Evolutionary conservation across 2,329 filamentous ascomycete genomes (phyloP).

Genomic region (Apiospora aurea): DNA sequence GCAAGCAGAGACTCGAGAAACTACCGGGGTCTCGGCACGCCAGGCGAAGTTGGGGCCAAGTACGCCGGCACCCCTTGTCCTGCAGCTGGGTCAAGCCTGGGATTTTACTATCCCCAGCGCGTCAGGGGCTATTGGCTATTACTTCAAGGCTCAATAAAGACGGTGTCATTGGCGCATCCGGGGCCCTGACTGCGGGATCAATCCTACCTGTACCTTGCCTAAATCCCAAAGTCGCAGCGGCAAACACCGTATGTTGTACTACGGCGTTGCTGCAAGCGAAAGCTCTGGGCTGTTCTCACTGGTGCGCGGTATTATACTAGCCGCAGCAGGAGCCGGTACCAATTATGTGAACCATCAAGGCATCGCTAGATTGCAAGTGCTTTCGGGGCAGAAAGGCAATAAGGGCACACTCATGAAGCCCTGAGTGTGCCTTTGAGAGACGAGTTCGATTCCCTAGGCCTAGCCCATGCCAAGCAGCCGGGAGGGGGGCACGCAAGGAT

Average conservation of each 20-base stretch:
- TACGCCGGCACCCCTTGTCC: slow-evolving; percentile 6
- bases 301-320: slow-evolving; percentile 4
- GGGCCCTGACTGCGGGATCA: slow-evolving; percentile 4
- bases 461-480: not conserved
- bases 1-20: not conserved
- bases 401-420: not conserved
- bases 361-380: slow-evolving; percentile 1
- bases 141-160: not conserved
- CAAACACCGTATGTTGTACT: not conserved
- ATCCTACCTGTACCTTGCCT: not conserved
- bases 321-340: not conserved
- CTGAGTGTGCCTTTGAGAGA: not conserved
- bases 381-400: not conserved
- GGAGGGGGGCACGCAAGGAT: not conserved
- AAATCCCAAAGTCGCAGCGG: not conserved
- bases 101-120: not conserved
- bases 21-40: slow-evolving; percentile 21
- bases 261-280: not conserved
- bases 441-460: not conserved
- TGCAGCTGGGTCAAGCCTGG: not conserved
- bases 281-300: not conserved
- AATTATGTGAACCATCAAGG: not conserved
- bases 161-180: not conserved
- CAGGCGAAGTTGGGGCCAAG: not conserved
- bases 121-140: not conserved